Evolutionary conservation across 106 monocot species (phyloP).

Genomic region (Iris macrosiphon): DNA sequence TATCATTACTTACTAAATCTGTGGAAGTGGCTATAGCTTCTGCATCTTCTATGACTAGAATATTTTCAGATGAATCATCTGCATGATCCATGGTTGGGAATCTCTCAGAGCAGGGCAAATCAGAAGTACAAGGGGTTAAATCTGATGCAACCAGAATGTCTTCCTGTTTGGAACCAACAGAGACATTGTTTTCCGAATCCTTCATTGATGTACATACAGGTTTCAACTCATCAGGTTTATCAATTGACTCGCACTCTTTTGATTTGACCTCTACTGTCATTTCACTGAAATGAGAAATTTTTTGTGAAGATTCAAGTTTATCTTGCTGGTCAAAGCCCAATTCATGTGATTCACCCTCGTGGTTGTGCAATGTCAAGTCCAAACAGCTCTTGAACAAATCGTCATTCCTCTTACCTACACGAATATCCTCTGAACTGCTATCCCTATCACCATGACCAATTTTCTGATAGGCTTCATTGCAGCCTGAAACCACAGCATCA

Average conservation of each 20-base stretch:
- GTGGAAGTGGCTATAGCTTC: neutral
- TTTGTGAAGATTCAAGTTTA: conserved; percentile 12
- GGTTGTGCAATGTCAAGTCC: conserved; percentile 33
- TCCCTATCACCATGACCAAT: conserved; percentile 1
- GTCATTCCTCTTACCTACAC: conserved; percentile 20
- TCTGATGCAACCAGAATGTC: conserved; percentile 1
- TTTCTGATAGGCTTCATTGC: conserved; percentile 8
- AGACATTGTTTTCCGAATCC: conserved; percentile 4
- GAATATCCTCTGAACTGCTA: conserved; percentile 10
- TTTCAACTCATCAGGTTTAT: conserved; percentile 5
- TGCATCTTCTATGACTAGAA: conserved; percentile 3
- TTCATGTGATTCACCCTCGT: conserved; percentile 25
- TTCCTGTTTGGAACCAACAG: conserved; percentile 5
- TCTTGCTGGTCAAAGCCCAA: conserved; percentile 13
- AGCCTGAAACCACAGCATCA: too few relatives aligned
- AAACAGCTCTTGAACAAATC: conserved; percentile 73
- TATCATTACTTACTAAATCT: conserved; percentile 3
- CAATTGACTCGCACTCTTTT: conserved; percentile 1
- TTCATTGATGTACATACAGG: conserved; percentile 4
- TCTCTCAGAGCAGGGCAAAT: conserved; percentile 5
- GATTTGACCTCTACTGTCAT: conserved; percentile 4
- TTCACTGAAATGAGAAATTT: conserved; percentile 15
- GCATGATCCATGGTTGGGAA: conserved; percentile 13
- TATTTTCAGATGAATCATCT: conserved; percentile 8
- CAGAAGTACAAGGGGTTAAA: conserved; percentile 8